Base-by-base conservation (phyloP, 208 protist genomes). In the Acanthamoeba culbertsoni region DNA sequence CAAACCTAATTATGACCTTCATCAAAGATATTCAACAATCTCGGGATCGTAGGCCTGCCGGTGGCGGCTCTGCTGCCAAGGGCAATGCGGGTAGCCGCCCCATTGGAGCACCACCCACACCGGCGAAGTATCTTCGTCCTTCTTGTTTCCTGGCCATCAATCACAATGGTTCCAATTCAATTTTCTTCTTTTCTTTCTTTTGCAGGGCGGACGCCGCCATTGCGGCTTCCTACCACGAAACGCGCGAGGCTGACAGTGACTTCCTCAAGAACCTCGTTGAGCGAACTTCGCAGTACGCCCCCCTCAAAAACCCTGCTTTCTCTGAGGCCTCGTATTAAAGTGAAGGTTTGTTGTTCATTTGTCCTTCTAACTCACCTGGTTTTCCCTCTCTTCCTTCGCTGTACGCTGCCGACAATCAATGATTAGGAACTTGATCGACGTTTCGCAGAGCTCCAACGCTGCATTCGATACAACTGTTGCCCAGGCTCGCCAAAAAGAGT, bases 221-320 rank as follows among this genome's bases (percentile, higher is more conserved):
- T 8, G 68, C 68, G 7, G 68, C 68, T 51, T 79, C 68, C 26
- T 79, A 79, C n/a, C 68, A 79, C 42, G 68, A 79, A 42, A 79
- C 43, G 40, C 68, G 68, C 40, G 68, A 79, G 68, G 68, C 68
- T 3, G 68, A 79, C 68, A 79, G 68, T 37, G 68, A 79, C 68
- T 79, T 79, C 68, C 68, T 79, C 40, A 79, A 79, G 68, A 79
- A 79, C 40, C 68, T 79, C 37, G 68, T 79, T 48, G 68, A 79
- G 31, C 68, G 68, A 8, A 79, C 68, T 12, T 79, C 68, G 8
- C 68, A 79, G 68, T 79, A 79, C 35, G 7, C 18, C 18, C 31
- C 6, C 40, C 51, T 23, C 16, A 59, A 59, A n/a, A n/a, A n/a
- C n/a, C n/a, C n/a, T n/a, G n/a, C n/a, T n/a, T n/a, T n/a, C n/a